Conservation (phyloP, 2,329 filamentous ascomycete species). For the Ramichloridium luteum region DNA sequence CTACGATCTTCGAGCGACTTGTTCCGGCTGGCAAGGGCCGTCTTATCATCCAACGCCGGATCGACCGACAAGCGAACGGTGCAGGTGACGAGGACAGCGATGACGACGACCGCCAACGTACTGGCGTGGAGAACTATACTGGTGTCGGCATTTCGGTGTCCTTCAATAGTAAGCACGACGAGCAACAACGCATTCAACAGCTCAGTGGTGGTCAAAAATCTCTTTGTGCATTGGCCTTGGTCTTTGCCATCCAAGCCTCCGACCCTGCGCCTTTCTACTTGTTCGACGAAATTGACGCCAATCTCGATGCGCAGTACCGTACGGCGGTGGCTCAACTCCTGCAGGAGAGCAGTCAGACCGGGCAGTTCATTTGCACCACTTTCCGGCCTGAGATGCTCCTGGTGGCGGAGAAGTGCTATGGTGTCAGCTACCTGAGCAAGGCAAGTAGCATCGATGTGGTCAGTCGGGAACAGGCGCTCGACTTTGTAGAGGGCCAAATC, state of each 20-base stretch:
- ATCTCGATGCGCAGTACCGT: constrained; percentile 93
- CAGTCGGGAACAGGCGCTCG: constrained; percentile 70
- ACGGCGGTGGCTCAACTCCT: constrained; percentile 89
- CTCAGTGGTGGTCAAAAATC: constrained; percentile 92
- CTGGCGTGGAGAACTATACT: constrained; percentile 78
- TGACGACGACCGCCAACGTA: constrained; percentile 33
- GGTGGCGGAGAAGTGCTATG: constrained; percentile 95
- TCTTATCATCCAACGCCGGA: constrained; percentile 82
- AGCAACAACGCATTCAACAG: constrained; percentile 96
- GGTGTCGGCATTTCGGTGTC: constrained; percentile 95
- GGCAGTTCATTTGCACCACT: constrained; percentile 96
- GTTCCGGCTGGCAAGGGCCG: constrained; percentile 87
- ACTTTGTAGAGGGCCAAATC: constrained; percentile 82
- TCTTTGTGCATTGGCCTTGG: constrained; percentile 89
- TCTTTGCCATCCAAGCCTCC: constrained; percentile 97
- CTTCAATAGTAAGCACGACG: constrained; percentile 97
- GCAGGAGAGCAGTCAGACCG: constrained; percentile 41
- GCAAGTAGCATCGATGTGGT: constrained; percentile 90
- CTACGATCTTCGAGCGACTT: constrained; percentile 84
- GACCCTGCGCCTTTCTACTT: constrained; percentile 98
- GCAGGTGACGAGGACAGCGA: constrained; percentile 46
- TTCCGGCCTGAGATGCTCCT: constrained; percentile 94
- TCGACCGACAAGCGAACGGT: constrained; percentile 50
- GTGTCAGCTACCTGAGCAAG: constrained; percentile 84
- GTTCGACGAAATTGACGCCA: constrained; percentile 97